Conservation (phyloP, 1,284 basidiomycete genomes). For the Bondarzewia mesenterica region DNA sequence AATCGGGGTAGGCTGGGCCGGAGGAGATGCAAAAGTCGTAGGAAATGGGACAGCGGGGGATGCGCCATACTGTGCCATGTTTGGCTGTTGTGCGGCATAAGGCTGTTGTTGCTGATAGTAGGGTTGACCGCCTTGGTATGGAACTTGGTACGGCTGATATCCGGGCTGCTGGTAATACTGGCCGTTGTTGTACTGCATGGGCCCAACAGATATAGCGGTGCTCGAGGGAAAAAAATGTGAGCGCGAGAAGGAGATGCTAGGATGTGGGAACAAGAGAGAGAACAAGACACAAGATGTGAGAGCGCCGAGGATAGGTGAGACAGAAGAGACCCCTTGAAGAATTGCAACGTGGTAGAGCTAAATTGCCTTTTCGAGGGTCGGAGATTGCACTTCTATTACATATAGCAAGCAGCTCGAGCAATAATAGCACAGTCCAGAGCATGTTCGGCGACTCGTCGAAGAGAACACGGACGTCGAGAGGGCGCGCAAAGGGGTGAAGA, state of each 20-base stretch:
- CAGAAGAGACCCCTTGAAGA: not conserved
- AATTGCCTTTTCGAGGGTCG: conserved; percentile 13
- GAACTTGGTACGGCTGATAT: conserved; percentile 4
- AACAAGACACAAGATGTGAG: not conserved
- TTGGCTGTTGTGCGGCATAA: conserved; percentile 3
- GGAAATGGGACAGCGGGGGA: conserved; percentile 10
- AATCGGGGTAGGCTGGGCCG: conserved; percentile 12
- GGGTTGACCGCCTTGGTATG: conserved; percentile 2
- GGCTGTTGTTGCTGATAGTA: conserved; percentile 7
- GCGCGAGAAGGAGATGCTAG: not conserved
- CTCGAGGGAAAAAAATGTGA: not conserved
- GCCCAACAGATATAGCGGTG: too few relatives aligned
- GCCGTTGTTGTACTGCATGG: not conserved
- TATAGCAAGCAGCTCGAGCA: not conserved
- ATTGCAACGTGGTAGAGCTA: conserved; percentile 11
- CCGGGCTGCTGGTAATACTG: conserved; percentile 5
- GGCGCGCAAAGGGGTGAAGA: not conserved
- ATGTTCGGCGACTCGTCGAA: too few relatives aligned
- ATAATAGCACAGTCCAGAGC: not conserved
- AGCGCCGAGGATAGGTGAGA: not conserved
- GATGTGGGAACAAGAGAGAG: not conserved
- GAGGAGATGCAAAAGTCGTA: conserved; percentile 4
- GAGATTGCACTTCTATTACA: not conserved
- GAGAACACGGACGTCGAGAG: not conserved
- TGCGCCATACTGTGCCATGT: conserved; percentile 2